These are phyloP conservation scores for Aegilops bicornis DNA, from an alignment of 176 grass and related monocot species.

Conservation along the genomic window DNA sequence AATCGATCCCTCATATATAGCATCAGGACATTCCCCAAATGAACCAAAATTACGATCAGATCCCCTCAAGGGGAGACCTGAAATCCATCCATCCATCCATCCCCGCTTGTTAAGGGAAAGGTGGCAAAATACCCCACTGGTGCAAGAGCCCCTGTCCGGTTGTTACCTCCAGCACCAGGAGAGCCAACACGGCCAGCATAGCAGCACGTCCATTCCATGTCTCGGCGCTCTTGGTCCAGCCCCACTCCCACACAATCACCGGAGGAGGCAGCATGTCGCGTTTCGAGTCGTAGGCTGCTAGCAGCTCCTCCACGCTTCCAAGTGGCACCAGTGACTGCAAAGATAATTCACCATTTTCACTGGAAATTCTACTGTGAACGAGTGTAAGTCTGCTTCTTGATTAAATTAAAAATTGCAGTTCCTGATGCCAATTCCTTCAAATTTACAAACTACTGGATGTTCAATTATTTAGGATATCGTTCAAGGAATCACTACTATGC, in stretches of 20 bases:
- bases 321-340: conserved; percentile 90
- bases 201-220: conserved; percentile 97
- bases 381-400: background rate
- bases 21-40: conserved; percentile 13
- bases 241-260: conserved; percentile 93
- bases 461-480: background rate
- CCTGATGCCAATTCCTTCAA: background rate
- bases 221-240: conserved; percentile 95
- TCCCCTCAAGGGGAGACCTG: conserved; percentile 1
- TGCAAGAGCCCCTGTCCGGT: conserved; percentile 94
- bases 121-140: conserved; percentile 87
- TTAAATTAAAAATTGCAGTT: background rate
- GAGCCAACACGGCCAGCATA: conserved; percentile 82
- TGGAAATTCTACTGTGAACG: conserved; percentile 18
- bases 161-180: conserved; percentile 86
- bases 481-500: background rate
- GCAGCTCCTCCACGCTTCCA: conserved; percentile 91
- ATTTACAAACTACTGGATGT: background rate
- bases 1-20: conserved; percentile 36
- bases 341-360: conserved; percentile 26
- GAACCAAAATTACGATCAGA: conserved; percentile 31
- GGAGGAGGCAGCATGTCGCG: conserved; percentile 80
- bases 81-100: background rate
- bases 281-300: conserved; percentile 88
- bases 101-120: conserved; percentile 23